These are phyloP conservation scores for Podosphaera fusca DNA, from an alignment of 2,329 filamentous ascomycete genomes.

Conservation along the genomic window DNA sequence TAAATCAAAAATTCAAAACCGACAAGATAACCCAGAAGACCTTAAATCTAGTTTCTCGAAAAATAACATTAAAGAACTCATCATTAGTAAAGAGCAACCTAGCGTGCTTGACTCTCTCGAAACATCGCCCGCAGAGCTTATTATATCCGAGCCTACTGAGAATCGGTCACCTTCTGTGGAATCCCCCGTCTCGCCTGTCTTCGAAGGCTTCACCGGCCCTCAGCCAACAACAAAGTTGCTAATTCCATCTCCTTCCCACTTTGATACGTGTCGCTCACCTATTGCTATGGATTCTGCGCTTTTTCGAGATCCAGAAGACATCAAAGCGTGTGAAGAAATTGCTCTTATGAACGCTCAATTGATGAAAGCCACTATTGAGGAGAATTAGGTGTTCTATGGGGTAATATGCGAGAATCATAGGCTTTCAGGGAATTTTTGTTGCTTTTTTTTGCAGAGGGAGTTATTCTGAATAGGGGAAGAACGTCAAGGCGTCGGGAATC, in stretches of 20 bases:
- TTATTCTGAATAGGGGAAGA: background rate
- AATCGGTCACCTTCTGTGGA: background rate
- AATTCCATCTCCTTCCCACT: background rate
- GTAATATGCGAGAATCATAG: background rate
- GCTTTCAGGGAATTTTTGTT: background rate
- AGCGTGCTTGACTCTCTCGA: background rate
- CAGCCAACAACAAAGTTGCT: background rate
- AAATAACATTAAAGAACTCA: background rate
- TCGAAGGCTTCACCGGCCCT: background rate
- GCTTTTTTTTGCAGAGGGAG: background rate
- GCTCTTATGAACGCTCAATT: slow-evolving; percentile 12
- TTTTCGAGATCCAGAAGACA: slow-evolving; percentile 7
- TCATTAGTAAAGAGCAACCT: background rate
- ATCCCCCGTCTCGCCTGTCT: background rate
- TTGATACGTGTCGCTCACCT: background rate
- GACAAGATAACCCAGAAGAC: background rate
- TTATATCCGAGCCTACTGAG: background rate
- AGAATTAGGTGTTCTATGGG: background rate
- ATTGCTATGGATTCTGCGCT: background rate
- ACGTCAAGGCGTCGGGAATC: background rate
- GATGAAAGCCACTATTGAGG: slow-evolving; percentile 2
- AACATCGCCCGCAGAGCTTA: background rate
- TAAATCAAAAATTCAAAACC: background rate
- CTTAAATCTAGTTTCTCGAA: background rate
- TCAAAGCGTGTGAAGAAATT: slow-evolving; percentile 11